A percentile compares a stretch with the other conserved stretches of the same genome.
These are phyloP conservation scores for Annulohypoxylon moriforme DNA, from an alignment of 495 filamentous ascomycete genomes.

Conservation along the genomic window DNA sequence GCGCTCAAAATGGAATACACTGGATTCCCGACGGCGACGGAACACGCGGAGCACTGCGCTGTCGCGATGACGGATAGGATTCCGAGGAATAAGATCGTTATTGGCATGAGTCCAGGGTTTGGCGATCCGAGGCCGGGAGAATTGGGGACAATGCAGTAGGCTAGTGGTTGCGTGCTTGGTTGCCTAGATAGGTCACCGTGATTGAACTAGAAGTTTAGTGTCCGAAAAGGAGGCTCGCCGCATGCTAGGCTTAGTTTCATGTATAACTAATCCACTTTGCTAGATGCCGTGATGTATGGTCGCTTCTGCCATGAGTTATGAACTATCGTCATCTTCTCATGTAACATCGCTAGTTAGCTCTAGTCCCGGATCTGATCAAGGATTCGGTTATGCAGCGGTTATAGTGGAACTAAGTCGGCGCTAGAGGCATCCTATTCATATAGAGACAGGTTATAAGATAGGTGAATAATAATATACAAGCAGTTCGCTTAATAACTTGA, in stretches of 20 bases:
- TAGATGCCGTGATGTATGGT: no score
- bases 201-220: background rate
- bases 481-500: no score
- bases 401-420: no score
- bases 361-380: no score
- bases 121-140: background rate
- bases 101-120: background rate
- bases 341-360: no score
- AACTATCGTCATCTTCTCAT: no score
- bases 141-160: background rate
- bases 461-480: no score
- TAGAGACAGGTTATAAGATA: no score
- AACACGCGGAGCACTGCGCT: background rate
- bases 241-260: background rate
- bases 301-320: no score
- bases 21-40: background rate
- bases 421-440: no score
- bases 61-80: background rate
- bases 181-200: background rate
- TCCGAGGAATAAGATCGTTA: background rate
- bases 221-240: background rate
- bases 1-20: conserved; percentile 4
- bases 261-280: no score
- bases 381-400: background rate
- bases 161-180: background rate